These are phyloP conservation scores for Strobilomyces dryophilus DNA, from an alignment of 768 basidiomycete genomes.

Conservation along the genomic window DNA sequence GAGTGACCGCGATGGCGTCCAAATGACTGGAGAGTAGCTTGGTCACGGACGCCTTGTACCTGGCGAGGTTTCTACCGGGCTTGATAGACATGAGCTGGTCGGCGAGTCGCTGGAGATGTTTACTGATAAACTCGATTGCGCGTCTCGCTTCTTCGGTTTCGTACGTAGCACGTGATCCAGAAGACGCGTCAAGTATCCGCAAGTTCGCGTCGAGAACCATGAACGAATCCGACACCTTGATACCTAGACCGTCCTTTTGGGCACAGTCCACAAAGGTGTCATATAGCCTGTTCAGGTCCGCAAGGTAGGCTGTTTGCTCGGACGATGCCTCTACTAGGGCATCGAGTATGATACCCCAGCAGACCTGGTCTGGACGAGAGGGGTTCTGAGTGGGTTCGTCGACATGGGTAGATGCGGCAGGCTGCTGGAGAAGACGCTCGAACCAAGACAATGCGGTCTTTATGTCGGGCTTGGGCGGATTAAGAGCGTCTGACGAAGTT, in stretches of 20 bases:
- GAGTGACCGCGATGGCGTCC: slow-evolving; percentile 4
- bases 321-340: slow-evolving; percentile 39
- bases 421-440: slow-evolving; percentile 51
- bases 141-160: slow-evolving; percentile 7
- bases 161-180: background rate
- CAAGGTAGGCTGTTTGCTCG: slow-evolving; percentile 36
- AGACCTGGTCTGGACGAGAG: slow-evolving; percentile 46
- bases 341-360: slow-evolving; percentile 61
- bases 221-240: slow-evolving; percentile 37
- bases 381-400: slow-evolving; percentile 42
- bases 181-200: slow-evolving; percentile 26
- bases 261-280: slow-evolving; percentile 35
- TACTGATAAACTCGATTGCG: slow-evolving; percentile 27
- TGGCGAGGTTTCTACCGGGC: slow-evolving; percentile 13
- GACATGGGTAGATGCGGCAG: slow-evolving; percentile 30
- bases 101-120: slow-evolving; percentile 4
- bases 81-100: slow-evolving; percentile 12
- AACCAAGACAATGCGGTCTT: slow-evolving; percentile 70
- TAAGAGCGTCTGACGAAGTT: slow-evolving; percentile 22
- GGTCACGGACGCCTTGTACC: slow-evolving; percentile 9
- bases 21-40: slow-evolving; percentile 20
- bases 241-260: slow-evolving; percentile 30
- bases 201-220: slow-evolving; percentile 44
- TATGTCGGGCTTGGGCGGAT: slow-evolving; percentile 40
- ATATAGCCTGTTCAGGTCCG: slow-evolving; percentile 56